These are phyloP conservation scores for Annulohypoxylon bovei DNA, from an alignment of 495 filamentous ascomycete species.

Conservation along the genomic window DNA sequence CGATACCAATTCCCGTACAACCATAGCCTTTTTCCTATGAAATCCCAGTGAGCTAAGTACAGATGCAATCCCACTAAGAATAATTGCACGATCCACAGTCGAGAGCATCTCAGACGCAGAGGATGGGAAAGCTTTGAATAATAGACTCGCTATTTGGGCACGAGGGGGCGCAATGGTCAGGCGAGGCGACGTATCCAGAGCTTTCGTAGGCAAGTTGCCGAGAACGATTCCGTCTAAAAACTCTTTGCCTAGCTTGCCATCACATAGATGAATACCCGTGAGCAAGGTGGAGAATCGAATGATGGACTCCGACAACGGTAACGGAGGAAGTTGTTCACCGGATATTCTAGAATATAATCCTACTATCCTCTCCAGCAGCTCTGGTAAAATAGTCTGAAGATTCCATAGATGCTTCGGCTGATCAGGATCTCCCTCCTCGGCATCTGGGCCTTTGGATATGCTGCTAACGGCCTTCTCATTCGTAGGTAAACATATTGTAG, in stretches of 20 bases:
- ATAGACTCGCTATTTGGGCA: slow-evolving; percentile 72
- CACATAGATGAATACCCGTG: slow-evolving; percentile 72
- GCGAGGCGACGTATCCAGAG: slow-evolving; percentile 54
- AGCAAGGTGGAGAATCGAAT: slow-evolving; percentile 82
- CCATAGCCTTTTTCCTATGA: slow-evolving; percentile 85
- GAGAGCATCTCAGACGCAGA: slow-evolving; percentile 69
- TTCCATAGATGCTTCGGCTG: slow-evolving; percentile 57
- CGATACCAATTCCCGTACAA: slow-evolving; percentile 84
- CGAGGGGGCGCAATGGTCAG: slow-evolving; percentile 64
- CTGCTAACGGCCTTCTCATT: slow-evolving; percentile 57
- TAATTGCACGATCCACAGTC: slow-evolving; percentile 74
- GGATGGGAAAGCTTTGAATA: slow-evolving; percentile 78
- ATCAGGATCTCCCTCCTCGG: slow-evolving; percentile 52
- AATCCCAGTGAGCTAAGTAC: slow-evolving; percentile 79
- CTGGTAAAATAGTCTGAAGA: slow-evolving; percentile 55
- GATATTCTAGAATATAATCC: slow-evolving; percentile 84
- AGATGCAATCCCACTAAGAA: slow-evolving; percentile 87
- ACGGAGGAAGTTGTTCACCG: slow-evolving; percentile 80
- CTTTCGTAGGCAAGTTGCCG: slow-evolving; percentile 47
- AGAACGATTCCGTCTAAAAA: slow-evolving; percentile 73
- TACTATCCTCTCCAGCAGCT: slow-evolving; percentile 80
- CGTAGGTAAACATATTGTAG: slow-evolving; percentile 58
- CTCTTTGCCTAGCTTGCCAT: slow-evolving; percentile 73
- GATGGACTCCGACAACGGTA: slow-evolving; percentile 82
- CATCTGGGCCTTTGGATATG: slow-evolving; percentile 58